phyloP scores from a whole-genome alignment of 306 rosid genomes.

The Vigna nakashimae region DNA sequence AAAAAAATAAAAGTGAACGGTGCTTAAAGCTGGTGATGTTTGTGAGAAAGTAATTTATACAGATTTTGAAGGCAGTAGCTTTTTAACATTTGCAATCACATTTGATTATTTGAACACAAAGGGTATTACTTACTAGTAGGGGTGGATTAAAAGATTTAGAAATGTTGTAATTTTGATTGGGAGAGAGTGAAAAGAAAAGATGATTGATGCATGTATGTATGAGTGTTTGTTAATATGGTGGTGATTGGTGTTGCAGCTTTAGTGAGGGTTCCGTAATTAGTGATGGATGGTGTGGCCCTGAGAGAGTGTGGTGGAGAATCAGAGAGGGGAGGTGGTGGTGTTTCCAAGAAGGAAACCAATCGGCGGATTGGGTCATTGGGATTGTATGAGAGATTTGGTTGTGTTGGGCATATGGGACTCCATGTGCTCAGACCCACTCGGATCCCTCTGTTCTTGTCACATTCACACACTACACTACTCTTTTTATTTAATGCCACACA shows the following conservation, averaged over 20 bases:
- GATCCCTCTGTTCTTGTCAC: conserved; percentile 61
- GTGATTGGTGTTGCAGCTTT: conserved; percentile 37
- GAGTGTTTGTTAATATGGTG: neutral
- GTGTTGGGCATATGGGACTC: conserved; percentile 95
- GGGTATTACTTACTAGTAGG: neutral
- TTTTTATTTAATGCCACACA: conserved; percentile 32
- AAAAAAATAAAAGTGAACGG: neutral
- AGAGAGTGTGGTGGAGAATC: conserved; percentile 38
- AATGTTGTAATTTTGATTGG: too few species aligned
- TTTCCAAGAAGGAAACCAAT: conserved; percentile 92
- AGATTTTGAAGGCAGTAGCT: neutral
- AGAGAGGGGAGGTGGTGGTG: conserved; percentile 62
- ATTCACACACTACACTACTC: conserved; percentile 55
- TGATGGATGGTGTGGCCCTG: conserved; percentile 46
- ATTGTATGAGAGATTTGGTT: conserved; percentile 62
- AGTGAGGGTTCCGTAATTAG: neutral
- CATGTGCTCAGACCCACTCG: conserved; percentile 70
- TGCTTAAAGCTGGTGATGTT: neutral
- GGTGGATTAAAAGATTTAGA: neutral
- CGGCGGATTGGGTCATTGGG: conserved; percentile 68
- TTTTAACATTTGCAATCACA: neutral
- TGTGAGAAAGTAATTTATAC: neutral
- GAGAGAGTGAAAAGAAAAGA: neutral
- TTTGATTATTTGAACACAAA: too few species aligned
- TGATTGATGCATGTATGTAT: neutral